phyloP scores from a whole-genome alignment of 345 rosid genomes.

The Arabis hirsuta region DNA sequence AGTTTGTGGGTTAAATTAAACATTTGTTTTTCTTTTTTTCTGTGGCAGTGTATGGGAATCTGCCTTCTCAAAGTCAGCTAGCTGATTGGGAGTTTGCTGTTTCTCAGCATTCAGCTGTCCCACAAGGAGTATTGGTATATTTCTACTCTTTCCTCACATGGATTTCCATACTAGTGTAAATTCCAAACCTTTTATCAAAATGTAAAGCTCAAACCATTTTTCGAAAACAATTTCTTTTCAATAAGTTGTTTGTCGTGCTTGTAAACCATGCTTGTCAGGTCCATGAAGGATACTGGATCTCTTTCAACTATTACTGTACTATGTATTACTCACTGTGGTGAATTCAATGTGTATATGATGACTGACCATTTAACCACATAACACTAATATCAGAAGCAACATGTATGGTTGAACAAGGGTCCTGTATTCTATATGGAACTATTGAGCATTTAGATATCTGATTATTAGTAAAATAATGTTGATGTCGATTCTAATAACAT shows the following conservation, averaged over 20 bases:
- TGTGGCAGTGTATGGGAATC: constrained; percentile 81
- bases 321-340: neutral
- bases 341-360: neutral
- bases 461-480: neutral
- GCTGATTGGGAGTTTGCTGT: constrained; percentile 97
- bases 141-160: constrained; percentile 18
- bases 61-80: constrained; percentile 74
- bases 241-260: constrained; percentile 8
- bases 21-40: neutral
- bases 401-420: constrained; percentile 10
- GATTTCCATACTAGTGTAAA: neutral
- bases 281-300: neutral
- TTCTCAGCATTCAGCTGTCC: constrained; percentile 97
- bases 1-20: neutral
- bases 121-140: constrained; percentile 82
- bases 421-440: neutral
- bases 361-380: neutral
- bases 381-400: neutral
- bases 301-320: neutral
- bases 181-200: neutral
- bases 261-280: neutral
- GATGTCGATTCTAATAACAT: neutral
- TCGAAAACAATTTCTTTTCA: neutral
- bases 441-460: neutral
- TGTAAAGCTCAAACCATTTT: neutral